Percentiles rank a stretch among this genome's conserved stretches.
phyloP scores from a whole-genome alignment of 2,329 filamentous ascomycete genomes.

The Geoglossum cookeanum region DNA sequence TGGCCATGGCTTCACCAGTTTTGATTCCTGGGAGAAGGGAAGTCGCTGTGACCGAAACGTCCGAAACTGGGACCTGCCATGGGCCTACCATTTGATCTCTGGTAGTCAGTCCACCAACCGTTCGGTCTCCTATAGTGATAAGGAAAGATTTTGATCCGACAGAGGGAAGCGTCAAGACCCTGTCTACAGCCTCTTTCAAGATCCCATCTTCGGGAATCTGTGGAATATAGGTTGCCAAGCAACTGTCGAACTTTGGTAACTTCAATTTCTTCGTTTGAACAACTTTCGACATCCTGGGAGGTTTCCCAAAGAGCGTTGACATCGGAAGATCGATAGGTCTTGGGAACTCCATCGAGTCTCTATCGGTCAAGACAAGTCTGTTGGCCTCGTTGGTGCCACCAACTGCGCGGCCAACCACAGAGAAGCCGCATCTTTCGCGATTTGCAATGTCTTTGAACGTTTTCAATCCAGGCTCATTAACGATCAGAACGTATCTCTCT shows the following conservation, averaged over 20 bases:
- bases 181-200: conserved; percentile 51
- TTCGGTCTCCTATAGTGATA: conserved; percentile 88
- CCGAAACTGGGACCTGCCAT: conserved; percentile 87
- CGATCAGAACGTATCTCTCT: conserved; percentile 82
- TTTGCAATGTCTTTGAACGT: conserved; percentile 47
- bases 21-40: conserved; percentile 53
- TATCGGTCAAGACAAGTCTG: conserved; percentile 62
- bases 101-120: conserved; percentile 72
- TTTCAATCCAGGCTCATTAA: conserved; percentile 65
- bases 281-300: conserved; percentile 58
- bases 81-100: conserved; percentile 92
- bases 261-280: conserved; percentile 50
- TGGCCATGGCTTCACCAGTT: conserved; percentile 90
- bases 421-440: conserved; percentile 81
- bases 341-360: conserved; percentile 55
- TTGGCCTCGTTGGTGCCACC: conserved; percentile 45
- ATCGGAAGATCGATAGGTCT: conserved; percentile 78
- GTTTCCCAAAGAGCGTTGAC: conserved; percentile 72
- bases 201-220: conserved; percentile 33
- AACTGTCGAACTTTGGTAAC: conserved; percentile 56
- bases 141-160: conserved; percentile 96
- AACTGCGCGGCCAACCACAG: conserved; percentile 65
- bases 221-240: conserved; percentile 46
- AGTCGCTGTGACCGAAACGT: conserved; percentile 81
- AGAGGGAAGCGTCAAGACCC: conserved; percentile 67